Percentiles rank a stretch among this genome's conserved stretches.
These are phyloP conservation scores for Aaosphaeria pasadenensis DNA, from an alignment of 2,329 filamentous ascomycete species.

Conservation along the genomic window DNA sequence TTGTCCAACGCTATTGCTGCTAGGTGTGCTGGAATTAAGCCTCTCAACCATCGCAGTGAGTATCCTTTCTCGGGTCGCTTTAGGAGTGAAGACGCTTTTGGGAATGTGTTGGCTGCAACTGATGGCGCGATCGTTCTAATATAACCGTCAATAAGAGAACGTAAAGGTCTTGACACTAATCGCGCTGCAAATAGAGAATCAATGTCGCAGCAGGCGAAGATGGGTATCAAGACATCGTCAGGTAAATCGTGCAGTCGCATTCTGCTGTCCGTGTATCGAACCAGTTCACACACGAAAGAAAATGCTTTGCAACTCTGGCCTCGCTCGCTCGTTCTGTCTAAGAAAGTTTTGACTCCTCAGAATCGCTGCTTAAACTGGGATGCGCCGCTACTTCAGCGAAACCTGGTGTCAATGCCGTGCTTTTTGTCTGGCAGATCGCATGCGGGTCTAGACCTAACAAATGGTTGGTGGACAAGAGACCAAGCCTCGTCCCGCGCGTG, in stretches of 20 bases:
- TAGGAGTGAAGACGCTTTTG: background rate
- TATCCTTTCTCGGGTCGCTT: background rate
- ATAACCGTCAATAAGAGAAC: slow-evolving; percentile 8
- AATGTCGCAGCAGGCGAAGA: slow-evolving; percentile 7
- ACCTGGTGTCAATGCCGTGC: too few relatives aligned
- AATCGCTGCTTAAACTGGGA: too few relatives aligned
- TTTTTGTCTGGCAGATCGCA: too few relatives aligned
- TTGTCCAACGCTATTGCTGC: slow-evolving; percentile 13
- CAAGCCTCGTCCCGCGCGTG: too few relatives aligned
- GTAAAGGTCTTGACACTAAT: slow-evolving; percentile 5
- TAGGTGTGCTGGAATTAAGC: slow-evolving; percentile 12
- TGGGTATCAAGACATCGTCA: slow-evolving; percentile 14
- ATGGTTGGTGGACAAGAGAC: too few relatives aligned
- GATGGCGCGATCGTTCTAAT: slow-evolving; percentile 13
- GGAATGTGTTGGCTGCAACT: slow-evolving; percentile 11
- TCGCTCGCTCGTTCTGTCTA: too few relatives aligned
- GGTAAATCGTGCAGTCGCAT: slow-evolving; percentile 11
- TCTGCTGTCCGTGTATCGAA: background rate
- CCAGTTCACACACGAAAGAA: background rate
- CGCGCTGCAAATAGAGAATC: slow-evolving; percentile 7
- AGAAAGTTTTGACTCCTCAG: too few relatives aligned
- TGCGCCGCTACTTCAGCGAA: too few relatives aligned
- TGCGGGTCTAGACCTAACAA: too few relatives aligned
- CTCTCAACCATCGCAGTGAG: slow-evolving; percentile 10
- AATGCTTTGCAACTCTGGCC: too few relatives aligned